Conservation (phyloP, 2,329 filamentous ascomycete species). For the Apiospora sp. region DNA sequence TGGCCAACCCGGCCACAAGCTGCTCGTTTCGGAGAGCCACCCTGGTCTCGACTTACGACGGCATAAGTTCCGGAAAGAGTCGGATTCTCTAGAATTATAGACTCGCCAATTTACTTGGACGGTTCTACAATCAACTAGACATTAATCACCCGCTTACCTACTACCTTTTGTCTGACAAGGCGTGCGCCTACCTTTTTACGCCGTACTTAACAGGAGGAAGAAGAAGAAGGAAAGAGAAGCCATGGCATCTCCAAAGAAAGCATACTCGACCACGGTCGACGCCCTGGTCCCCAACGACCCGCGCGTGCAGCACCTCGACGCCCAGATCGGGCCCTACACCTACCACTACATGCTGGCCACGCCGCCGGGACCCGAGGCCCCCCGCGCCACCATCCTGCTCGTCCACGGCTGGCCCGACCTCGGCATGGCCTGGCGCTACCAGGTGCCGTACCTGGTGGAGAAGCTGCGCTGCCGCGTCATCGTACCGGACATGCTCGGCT, state of each 20-base stretch:
- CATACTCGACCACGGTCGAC: slow-evolving; percentile 58
- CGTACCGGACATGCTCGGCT: slow-evolving; percentile 51
- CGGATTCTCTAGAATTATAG: no score
- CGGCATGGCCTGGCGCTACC: slow-evolving; percentile 32
- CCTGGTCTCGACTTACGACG: no score
- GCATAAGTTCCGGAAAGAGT: no score
- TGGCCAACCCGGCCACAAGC: no score
- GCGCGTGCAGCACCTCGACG: slow-evolving; percentile 69
- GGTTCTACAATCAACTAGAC: no score
- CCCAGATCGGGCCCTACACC: slow-evolving; percentile 70
- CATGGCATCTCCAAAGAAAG: not conserved
- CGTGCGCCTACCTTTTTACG: no score
- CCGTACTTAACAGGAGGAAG: no score
- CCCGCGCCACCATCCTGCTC: slow-evolving; percentile 35
- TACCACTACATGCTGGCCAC: slow-evolving; percentile 72
- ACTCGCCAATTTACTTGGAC: no score
- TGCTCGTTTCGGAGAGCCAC: no score
- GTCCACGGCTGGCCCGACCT: slow-evolving; percentile 35
- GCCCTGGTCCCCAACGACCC: slow-evolving; percentile 73
- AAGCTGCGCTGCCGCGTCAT: slow-evolving; percentile 51
- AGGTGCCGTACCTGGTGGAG: slow-evolving; percentile 44
- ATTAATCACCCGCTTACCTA: not conserved
- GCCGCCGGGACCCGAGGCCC: slow-evolving; percentile 50
- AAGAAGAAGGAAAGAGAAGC: no score
- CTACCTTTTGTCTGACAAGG: no score